Evolutionary conservation across 1,284 basidiomycete genomes (phyloP).

Genomic region (Thelephora terrestris): DNA sequence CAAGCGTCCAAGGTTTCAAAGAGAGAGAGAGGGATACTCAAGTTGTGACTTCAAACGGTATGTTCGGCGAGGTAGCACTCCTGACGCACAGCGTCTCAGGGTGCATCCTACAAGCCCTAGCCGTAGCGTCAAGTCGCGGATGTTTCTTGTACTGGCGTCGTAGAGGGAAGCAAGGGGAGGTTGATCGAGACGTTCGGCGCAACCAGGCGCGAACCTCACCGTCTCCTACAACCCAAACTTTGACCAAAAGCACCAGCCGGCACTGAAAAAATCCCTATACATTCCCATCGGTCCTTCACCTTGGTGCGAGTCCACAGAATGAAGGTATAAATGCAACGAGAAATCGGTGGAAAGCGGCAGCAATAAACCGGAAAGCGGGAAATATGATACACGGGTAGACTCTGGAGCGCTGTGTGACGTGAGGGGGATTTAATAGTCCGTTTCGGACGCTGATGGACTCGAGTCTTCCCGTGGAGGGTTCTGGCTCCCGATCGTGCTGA

Average conservation of each 20-base stretch:
- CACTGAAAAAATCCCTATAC: no score
- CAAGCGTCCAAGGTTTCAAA: conserved; percentile 12
- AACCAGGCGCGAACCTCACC: no score
- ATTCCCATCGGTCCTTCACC: no score
- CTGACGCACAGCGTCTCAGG: no score
- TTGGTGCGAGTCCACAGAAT: not conserved
- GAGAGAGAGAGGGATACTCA: conserved; percentile 3
- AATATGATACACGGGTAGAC: conserved; percentile 18
- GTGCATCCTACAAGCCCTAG: no score
- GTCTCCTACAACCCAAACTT: no score
- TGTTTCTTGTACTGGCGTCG: no score
- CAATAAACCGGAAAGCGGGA: conserved; percentile 13
- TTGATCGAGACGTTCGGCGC: no score
- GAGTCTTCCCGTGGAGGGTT: conserved; percentile 50
- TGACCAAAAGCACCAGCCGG: no score
- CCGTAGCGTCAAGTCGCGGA: no score
- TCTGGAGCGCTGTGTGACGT: conserved; percentile 4
- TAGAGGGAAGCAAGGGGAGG: no score
- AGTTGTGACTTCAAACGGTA: no score
- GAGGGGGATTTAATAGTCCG: conserved; percentile 35
- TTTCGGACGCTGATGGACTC: conserved; percentile 52
- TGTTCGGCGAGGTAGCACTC: conserved; percentile 5
- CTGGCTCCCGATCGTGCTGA: conserved; percentile 42
- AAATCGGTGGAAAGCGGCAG: conserved; percentile 16
- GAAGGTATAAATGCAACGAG: conserved; percentile 10